Conservation (phyloP, 495 filamentous ascomycete genomes). For the Penicillium parvum region DNA sequence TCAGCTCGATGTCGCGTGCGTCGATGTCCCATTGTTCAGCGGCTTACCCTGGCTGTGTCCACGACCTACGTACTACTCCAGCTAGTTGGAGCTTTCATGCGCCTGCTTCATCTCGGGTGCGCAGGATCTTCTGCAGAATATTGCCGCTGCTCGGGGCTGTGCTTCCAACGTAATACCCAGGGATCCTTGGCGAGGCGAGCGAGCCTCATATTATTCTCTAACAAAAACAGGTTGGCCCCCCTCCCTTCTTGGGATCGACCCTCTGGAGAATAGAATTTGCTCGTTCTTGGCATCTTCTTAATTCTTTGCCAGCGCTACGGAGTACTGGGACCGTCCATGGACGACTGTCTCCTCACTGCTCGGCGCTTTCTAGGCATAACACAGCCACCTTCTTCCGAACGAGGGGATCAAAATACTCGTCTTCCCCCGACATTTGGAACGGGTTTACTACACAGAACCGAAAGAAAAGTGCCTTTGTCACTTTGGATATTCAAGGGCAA, state of each 20-base stretch:
- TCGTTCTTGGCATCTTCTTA: slow-evolving; percentile 6
- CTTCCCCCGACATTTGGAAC: neutral
- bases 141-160: slow-evolving; percentile 1
- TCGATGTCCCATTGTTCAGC: neutral
- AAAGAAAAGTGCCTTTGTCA: too few species aligned
- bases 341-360: too few species aligned
- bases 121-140: neutral
- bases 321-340: neutral
- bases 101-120: too few species aligned
- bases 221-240: too few species aligned
- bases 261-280: neutral
- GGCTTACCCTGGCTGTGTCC: neutral
- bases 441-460: neutral
- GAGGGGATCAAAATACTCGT: neutral
- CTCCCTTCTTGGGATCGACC: neutral
- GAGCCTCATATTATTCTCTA: too few species aligned
- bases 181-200: neutral
- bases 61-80: too few species aligned
- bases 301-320: neutral
- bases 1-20: neutral
- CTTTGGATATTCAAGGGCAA: slow-evolving; percentile 8
- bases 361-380: slow-evolving; percentile 6
- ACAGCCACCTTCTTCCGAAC: slow-evolving; percentile 6
- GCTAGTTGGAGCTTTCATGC: neutral
- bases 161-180: neutral